phyloP scores from a whole-genome alignment of 2,329 filamentous ascomycete species.

The Penicillium sp. region DNA sequence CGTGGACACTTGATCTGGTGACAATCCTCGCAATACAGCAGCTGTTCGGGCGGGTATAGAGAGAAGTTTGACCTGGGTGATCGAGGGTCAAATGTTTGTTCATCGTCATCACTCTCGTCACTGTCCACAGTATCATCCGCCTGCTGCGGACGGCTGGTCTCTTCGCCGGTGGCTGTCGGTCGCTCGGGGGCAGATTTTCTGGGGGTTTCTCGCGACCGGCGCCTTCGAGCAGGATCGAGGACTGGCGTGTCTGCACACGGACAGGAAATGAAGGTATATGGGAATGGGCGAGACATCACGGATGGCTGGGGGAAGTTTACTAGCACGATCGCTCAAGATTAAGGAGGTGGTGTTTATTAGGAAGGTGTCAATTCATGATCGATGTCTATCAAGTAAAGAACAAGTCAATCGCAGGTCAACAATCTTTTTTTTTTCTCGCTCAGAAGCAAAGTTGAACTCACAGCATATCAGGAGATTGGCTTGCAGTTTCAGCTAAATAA shows the following conservation, averaged over 20 bases:
- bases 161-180: not conserved
- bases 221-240: conserved; percentile 35
- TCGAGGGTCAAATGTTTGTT: conserved; percentile 74
- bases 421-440: no score
- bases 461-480: no score
- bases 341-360: conserved; percentile 1
- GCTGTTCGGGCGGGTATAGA: conserved; percentile 84
- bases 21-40: conserved; percentile 96
- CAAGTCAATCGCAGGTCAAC: no score
- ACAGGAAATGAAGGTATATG: conserved; percentile 61
- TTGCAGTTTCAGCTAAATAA: no score
- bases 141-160: conserved; percentile 7
- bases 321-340: not conserved
- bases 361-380: no score
- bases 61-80: conserved; percentile 82
- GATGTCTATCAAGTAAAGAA: no score
- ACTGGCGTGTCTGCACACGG: conserved; percentile 51
- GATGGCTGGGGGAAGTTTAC: not conserved
- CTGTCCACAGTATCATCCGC: conserved; percentile 36
- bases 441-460: no score
- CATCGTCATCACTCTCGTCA: conserved; percentile 58
- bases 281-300: conserved; percentile 52
- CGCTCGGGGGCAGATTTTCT: conserved; percentile 27
- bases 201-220: conserved; percentile 32
- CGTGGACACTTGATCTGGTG: conserved; percentile 90